phyloP scores from a whole-genome alignment of 192 early-diverging fungal species.

The Linderina pennispora region DNA sequence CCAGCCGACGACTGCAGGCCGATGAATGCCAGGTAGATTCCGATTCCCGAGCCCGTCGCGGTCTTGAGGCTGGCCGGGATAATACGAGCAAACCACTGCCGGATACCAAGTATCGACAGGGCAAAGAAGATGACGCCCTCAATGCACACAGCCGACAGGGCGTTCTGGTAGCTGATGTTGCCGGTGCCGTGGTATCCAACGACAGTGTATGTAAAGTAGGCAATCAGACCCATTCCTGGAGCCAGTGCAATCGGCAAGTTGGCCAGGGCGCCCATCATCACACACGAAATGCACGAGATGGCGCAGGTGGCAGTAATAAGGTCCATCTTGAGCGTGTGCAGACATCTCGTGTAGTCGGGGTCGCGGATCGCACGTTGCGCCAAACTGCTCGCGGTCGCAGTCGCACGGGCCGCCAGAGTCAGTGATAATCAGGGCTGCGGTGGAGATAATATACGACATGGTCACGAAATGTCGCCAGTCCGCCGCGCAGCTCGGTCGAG shows the following conservation, averaged over 20 bases:
- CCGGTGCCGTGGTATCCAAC: conserved; percentile 74
- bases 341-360: conserved; percentile 55
- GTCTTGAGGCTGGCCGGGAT: conserved; percentile 69
- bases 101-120: conserved; percentile 66
- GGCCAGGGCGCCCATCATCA: conserved; percentile 60
- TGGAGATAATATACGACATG: conserved; percentile 70
- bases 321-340: conserved; percentile 58
- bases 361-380: conserved; percentile 55
- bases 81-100: conserved; percentile 69
- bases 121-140: conserved; percentile 79
- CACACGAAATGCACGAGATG: conserved; percentile 56
- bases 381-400: conserved; percentile 49
- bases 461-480: conserved; percentile 63
- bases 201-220: conserved; percentile 80
- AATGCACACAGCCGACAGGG: conserved; percentile 71
- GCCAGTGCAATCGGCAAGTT: conserved; percentile 77
- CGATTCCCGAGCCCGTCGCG: conserved; percentile 70
- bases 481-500: conserved; percentile 61
- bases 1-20: conserved; percentile 75
- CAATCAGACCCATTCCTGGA: conserved; percentile 78
- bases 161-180: conserved; percentile 60
- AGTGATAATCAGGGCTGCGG: conserved; percentile 66
- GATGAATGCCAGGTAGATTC: conserved; percentile 73
- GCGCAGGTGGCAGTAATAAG: conserved; percentile 69
- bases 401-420: conserved; percentile 76